Percentiles rank a stretch among this genome's conserved stretches.
phyloP scores from a whole-genome alignment of 2,329 filamentous ascomycete genomes.

The Nannizzia gypsea region DNA sequence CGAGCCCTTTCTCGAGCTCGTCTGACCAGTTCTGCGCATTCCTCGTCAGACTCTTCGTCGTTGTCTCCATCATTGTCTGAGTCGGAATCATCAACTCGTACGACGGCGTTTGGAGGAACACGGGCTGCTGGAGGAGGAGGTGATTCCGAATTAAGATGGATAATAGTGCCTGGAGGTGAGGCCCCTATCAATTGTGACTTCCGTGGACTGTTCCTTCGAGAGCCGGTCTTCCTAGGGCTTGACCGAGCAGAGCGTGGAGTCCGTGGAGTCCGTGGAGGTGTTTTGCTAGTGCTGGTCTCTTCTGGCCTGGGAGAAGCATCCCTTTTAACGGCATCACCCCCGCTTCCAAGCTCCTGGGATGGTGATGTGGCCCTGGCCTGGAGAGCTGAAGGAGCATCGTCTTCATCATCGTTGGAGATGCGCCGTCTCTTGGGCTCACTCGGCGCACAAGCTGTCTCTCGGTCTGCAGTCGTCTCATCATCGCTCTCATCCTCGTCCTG shows the following conservation, averaged over 20 bases:
- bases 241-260: neutral
- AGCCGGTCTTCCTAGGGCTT: neutral
- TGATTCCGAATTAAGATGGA: neutral
- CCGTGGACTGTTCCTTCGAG: neutral
- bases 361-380: neutral
- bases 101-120: neutral
- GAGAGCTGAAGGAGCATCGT: neutral
- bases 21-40: constrained; percentile 32
- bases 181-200: neutral
- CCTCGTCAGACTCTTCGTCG: constrained; percentile 27
- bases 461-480: constrained; percentile 11
- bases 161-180: neutral
- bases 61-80: constrained; percentile 5
- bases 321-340: neutral
- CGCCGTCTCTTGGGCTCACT: constrained; percentile 17
- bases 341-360: neutral
- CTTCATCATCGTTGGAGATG: constrained; percentile 15
- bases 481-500: constrained; percentile 9
- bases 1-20: constrained; percentile 32
- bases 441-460: constrained; percentile 12
- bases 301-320: neutral
- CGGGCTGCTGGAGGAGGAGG: neutral
- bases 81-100: neutral
- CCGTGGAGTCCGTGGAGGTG: neutral
- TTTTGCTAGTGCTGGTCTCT: neutral